These are phyloP conservation scores for Leersia perrieri DNA, from an alignment of 176 grass and related monocot genomes.

Conservation along the genomic window DNA sequence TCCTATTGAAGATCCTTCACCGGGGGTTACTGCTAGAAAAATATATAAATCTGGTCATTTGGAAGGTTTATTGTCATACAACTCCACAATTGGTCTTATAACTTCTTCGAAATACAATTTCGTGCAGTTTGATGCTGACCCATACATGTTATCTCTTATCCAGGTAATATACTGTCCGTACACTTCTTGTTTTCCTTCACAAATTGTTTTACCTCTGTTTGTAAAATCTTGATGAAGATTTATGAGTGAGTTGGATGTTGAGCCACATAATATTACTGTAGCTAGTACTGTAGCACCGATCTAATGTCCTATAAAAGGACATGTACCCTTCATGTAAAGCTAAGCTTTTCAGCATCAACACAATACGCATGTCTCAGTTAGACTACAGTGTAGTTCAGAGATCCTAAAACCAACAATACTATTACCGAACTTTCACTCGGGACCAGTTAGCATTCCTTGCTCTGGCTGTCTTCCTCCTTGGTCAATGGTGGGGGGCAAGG, in stretches of 20 bases:
- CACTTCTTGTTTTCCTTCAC: constrained; percentile 13
- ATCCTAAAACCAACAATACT: no score
- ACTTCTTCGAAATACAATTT: constrained; percentile 75
- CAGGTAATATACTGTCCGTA: constrained; percentile 73
- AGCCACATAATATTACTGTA: no score
- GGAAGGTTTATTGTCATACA: constrained; percentile 76
- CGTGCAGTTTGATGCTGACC: constrained; percentile 68
- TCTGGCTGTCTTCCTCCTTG: neutral
- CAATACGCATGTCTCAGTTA: no score
- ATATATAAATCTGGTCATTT: constrained; percentile 58
- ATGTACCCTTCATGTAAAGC: no score
- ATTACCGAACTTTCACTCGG: neutral
- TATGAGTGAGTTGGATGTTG: constrained; percentile 5
- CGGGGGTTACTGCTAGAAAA: constrained; percentile 52
- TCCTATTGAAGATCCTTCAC: constrained; percentile 82
- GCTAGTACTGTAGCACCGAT: no score
- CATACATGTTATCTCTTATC: constrained; percentile 76
- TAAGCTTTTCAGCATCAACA: no score
- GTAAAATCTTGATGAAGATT: neutral
- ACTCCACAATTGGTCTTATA: constrained; percentile 68
- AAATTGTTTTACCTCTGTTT: constrained; percentile 13
- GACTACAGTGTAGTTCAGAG: no score
- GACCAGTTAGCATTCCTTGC: neutral
- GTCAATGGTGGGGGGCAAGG: neutral
- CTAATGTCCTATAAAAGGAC: no score